Evolutionary conservation across 345 rosid species (phyloP).

Genomic region (Eucalyptus erythrocorys): DNA sequence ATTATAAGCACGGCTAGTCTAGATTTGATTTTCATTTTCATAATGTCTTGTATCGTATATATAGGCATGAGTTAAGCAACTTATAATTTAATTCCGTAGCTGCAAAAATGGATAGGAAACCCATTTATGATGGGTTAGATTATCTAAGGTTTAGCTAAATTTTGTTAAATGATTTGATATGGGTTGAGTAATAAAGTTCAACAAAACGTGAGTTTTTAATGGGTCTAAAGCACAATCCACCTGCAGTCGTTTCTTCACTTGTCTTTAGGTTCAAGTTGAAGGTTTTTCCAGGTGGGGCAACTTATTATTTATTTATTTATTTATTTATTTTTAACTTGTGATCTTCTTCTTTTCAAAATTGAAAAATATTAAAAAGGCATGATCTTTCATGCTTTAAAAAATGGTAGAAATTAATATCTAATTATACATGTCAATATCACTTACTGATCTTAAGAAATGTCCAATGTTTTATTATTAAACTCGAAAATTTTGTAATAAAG

Average conservation of each 20-base stretch:
- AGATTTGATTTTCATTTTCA: background rate
- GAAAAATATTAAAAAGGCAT: background rate
- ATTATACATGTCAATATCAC: background rate
- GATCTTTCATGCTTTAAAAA: background rate
- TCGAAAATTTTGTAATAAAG: background rate
- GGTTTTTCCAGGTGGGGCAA: background rate
- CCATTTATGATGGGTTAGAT: background rate
- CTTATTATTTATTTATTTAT: no score
- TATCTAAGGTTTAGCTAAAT: no score
- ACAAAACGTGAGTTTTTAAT: background rate
- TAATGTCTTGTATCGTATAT: fast-evolving
- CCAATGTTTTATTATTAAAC: no score
- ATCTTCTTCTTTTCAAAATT: no score
- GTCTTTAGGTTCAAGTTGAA: background rate
- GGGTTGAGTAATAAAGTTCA: background rate
- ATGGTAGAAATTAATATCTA: no score
- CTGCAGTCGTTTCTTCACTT: background rate
- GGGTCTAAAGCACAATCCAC: background rate
- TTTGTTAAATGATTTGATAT: no score
- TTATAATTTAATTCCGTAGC: background rate
- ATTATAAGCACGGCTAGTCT: background rate
- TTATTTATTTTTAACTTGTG: background rate
- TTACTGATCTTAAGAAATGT: no score
- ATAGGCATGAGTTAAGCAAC: background rate
- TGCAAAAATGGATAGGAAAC: no score